These are phyloP conservation scores for Saccharomyces hybrid DNA, from an alignment of 1,139 yeast genomes.

Conservation along the genomic window DNA sequence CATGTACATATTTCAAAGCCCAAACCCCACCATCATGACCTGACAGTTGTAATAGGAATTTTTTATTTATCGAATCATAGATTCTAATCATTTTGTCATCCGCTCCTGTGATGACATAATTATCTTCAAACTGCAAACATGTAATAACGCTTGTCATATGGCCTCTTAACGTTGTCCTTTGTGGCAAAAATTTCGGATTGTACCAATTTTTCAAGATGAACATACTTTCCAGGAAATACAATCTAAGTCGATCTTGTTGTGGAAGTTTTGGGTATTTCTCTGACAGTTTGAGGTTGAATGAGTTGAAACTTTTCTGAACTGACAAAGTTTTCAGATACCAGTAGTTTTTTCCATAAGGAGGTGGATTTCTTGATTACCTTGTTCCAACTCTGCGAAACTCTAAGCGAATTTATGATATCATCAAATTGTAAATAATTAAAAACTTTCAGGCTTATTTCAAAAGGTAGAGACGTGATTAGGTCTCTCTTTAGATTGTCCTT, in stretches of 20 bases:
- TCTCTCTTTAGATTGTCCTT: conserved; percentile 64
- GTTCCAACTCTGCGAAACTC: conserved; percentile 68
- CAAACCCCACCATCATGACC: conserved; percentile 99
- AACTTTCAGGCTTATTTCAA: conserved; percentile 68
- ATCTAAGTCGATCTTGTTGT: conserved; percentile 3
- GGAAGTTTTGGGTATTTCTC: conserved; percentile 1
- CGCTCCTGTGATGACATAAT: conserved; percentile 85
- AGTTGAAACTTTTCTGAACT: conserved; percentile 26
- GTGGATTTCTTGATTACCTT: conserved; percentile 51
- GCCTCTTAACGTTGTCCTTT: conserved; percentile 61
- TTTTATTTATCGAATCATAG: conserved; percentile 71
- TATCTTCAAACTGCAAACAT: conserved; percentile 87
- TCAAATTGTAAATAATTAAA: conserved; percentile 56
- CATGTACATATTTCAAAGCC: conserved; percentile 73
- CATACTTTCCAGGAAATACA: conserved; percentile 2
- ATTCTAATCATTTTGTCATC: conserved; percentile 80
- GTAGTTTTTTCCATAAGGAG: conserved; percentile 51
- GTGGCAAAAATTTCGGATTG: conserved; percentile 64
- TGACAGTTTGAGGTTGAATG: not conserved
- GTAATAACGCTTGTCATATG: conserved; percentile 83
- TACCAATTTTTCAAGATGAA: conserved; percentile 66
- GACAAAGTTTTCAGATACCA: conserved; percentile 49
- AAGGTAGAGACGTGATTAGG: conserved; percentile 60
- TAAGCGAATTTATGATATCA: conserved; percentile 54
- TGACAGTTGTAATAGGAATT: conserved; percentile 53